These are phyloP conservation scores for Rutidosis leptorrhynchoides DNA, from an alignment of 129 eudicot genomes.

Conservation along the genomic window DNA sequence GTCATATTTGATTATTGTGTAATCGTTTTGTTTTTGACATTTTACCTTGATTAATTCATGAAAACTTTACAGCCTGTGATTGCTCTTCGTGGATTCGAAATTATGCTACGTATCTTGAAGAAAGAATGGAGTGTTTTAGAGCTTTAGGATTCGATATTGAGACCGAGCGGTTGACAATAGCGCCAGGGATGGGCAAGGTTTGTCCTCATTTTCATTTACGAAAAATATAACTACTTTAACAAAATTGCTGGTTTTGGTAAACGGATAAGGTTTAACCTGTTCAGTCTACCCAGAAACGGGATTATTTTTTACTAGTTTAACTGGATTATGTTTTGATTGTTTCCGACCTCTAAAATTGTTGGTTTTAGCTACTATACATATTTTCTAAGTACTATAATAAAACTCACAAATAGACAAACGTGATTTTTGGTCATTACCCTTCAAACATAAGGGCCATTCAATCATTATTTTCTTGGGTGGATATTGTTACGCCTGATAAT, in stretches of 20 bases:
- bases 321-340: no score
- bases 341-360: no score
- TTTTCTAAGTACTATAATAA: background rate
- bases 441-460: background rate
- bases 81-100: constrained; percentile 80
- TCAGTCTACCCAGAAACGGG: no score
- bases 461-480: background rate
- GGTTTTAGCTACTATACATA: background rate
- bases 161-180: constrained; percentile 48
- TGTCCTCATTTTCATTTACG: background rate
- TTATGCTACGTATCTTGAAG: constrained; percentile 77
- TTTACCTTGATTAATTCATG: constrained; percentile 7
- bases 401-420: background rate
- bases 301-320: no score
- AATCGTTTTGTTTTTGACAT: background rate
- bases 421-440: background rate
- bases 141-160: constrained; percentile 61
- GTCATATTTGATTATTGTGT: background rate
- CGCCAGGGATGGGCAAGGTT: constrained; percentile 59
- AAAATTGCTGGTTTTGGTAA: background rate
- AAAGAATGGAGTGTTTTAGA: constrained; percentile 75
- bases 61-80: constrained; percentile 67
- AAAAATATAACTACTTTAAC: no score
- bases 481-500: no score
- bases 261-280: no score